Conservation (phyloP, 208 protist species). For the Wallacemonas sp. region DNA sequence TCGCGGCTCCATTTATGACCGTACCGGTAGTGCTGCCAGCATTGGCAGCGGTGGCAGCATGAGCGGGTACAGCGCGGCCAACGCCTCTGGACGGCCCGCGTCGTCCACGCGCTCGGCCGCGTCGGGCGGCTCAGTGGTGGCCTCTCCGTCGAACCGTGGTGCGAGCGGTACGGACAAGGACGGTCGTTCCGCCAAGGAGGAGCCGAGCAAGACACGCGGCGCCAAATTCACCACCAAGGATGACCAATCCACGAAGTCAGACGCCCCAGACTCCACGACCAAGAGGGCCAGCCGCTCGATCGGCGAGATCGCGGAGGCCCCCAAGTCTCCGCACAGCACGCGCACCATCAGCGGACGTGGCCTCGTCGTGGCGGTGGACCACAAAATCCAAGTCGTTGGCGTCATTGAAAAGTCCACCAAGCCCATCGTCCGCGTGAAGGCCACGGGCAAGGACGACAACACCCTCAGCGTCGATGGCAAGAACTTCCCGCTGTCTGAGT, state of each 20-base stretch:
- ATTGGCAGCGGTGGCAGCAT: background rate
- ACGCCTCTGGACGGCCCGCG: background rate
- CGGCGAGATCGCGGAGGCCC: conserved; percentile 2
- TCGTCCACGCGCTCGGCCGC: background rate
- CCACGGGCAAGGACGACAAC: conserved; percentile 12
- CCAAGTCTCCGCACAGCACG: conserved; percentile 13
- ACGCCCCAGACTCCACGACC: background rate
- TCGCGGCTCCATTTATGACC: conserved; percentile 18
- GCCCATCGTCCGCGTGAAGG: conserved; percentile 16
- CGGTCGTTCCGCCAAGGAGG: background rate
- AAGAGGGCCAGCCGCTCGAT: background rate
- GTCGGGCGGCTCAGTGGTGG: conserved; percentile 3
- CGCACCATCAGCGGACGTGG: conserved; percentile 12
- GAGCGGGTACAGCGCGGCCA: background rate
- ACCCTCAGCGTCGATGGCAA: conserved; percentile 13
- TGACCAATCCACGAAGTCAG: background rate
- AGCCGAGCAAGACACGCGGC: background rate
- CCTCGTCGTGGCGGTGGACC: conserved; percentile 2
- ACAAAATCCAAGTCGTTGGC: conserved; percentile 28
- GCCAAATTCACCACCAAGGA: conserved; percentile 5
- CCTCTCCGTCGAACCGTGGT: conserved; percentile 6
- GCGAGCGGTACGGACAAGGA: conserved; percentile 18
- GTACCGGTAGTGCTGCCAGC: background rate
- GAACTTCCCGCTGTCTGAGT: conserved; percentile 28
- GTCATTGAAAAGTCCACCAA: conserved; percentile 23